Evolutionary conservation across 345 rosid genomes (phyloP), one percentile per base, ranked within the genome.

Genomic region (Balakata baccata): DNA sequence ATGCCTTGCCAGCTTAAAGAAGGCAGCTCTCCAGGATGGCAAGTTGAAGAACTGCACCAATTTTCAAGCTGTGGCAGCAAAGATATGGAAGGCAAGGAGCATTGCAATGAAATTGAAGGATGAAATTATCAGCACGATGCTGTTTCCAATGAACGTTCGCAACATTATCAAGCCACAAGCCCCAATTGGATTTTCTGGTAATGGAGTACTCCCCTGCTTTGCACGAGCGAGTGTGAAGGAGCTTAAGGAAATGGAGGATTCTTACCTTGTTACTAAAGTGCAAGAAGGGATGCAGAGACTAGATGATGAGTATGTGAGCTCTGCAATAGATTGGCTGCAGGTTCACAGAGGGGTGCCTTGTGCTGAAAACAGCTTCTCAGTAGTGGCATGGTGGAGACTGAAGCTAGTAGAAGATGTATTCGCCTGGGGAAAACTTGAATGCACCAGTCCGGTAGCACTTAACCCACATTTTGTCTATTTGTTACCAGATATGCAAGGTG

Each of bases 21-120:
- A 45, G 25, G 65, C 49, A 46, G 66, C 49, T 47, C 70, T 73
- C 4, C 5, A 56, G 13, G 77, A 54, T 2, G 74, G 70, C 2
- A 53, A n/a, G 2, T 12, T 78, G 49, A 50, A 61, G 34, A 61
- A 14, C 23, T 78, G 77, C 66, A 68, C 49, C 14, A 61, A 23
- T 39, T 78, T 78, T 22, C 77, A 78, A 47, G 77, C n/a, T 23
- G 71, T 78, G 6, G 64, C 74, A 4, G 77, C 81, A 0, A 73
- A 69, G 73, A 45, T 73, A 68, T 78, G 81, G 81, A 78, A 74
- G 64, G 81, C 77, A 22, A 78, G 81, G 68, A 78, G 63, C 38
- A 73, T 73, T 29, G 77, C 81, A 29, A n/a, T 64, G 20, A 68
- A 62, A 38, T 53, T 73, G 74, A 11, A 60, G 53, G 77, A 73